A percentile compares a stretch with the other conserved stretches of the same genome.
Evolutionary conservation across 164 flowering plant species (phyloP).

Genomic region (Magnolia sinica): DNA sequence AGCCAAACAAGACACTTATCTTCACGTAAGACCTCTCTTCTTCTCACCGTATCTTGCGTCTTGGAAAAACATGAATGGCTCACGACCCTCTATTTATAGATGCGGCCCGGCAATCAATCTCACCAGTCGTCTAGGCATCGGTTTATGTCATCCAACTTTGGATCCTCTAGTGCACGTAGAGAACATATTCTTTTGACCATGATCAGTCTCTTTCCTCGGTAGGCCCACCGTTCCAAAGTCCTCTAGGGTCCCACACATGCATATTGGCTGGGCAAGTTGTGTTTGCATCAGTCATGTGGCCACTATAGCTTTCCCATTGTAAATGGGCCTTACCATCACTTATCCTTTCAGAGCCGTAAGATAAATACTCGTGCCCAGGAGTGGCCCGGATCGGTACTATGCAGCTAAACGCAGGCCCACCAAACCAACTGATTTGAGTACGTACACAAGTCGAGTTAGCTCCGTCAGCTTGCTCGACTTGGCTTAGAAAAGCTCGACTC

Average conservation of each 20-base stretch:
- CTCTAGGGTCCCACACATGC: background rate
- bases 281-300: background rate
- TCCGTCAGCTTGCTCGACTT: too few species aligned
- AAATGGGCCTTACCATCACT: too few species aligned
- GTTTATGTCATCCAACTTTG: background rate
- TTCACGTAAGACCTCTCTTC: slow-evolving; percentile 6
- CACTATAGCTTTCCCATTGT: too few species aligned
- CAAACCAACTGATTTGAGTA: too few species aligned
- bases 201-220: background rate
- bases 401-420: too few species aligned
- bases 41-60: too few species aligned
- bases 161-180: background rate
- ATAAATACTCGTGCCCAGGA: background rate
- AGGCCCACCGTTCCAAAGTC: background rate
- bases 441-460: too few species aligned
- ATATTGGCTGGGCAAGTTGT: background rate
- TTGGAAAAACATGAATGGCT: too few species aligned
- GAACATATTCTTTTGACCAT: slow-evolving; percentile 1
- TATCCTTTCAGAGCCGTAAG: too few species aligned
- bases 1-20: background rate
- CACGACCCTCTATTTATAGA: background rate
- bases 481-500: too few species aligned
- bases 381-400: background rate
- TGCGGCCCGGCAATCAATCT: too few species aligned
- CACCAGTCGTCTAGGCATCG: background rate